phyloP scores from a whole-genome alignment of 345 rosid species.

The Gossypium arboreum region DNA sequence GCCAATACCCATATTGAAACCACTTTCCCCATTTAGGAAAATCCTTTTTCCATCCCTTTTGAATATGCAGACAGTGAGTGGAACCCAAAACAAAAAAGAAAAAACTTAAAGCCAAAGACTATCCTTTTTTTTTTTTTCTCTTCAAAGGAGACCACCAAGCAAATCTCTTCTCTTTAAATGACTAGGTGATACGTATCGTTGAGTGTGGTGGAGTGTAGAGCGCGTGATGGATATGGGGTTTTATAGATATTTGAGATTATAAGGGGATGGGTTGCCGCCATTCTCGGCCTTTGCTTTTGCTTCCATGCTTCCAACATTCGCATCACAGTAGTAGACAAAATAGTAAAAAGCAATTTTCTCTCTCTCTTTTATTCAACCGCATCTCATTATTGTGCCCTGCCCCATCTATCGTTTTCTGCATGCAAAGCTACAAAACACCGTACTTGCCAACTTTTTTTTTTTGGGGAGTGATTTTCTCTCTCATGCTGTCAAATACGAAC shows the following conservation, averaged over 20 bases:
- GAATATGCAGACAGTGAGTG: background rate
- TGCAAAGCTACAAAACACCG: conserved; percentile 18
- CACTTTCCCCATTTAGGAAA: conserved; percentile 15
- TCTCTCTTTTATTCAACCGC: conserved; percentile 24
- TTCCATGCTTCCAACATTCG: conserved; percentile 90
- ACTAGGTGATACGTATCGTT: background rate
- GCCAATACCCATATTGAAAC: conserved; percentile 25
- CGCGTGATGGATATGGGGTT: background rate
- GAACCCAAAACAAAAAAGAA: background rate
- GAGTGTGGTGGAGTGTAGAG: background rate
- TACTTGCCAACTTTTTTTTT: background rate
- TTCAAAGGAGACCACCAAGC: conserved; percentile 7
- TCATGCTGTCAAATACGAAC: background rate
- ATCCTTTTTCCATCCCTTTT: conserved; percentile 19
- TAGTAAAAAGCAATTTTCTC: conserved; percentile 17
- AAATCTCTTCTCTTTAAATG: background rate
- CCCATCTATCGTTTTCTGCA: conserved; percentile 34
- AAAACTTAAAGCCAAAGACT: background rate
- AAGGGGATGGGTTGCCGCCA: conserved; percentile 62
- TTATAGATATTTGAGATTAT: background rate
- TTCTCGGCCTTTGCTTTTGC: conserved; percentile 47
- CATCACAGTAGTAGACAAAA: conserved; percentile 48
- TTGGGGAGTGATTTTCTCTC: no score
- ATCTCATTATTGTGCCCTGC: conserved; percentile 28
- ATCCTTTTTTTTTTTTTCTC: conserved; percentile 11